These are phyloP conservation scores for Blakeslea trispora DNA, from an alignment of 371 early-diverging fungal species.

Conservation along the genomic window DNA sequence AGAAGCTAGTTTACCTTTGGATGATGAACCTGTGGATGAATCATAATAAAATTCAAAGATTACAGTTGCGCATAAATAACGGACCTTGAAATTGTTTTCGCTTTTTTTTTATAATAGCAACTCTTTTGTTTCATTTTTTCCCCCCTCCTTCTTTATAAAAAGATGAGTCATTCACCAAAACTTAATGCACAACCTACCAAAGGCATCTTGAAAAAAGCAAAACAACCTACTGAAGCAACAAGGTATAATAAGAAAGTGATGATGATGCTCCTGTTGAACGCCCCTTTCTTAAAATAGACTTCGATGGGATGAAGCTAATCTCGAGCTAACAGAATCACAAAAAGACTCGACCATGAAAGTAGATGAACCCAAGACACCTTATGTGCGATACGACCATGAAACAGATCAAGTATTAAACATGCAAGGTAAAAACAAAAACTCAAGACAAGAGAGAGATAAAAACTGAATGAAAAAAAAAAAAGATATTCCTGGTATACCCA, in stretches of 20 bases:
- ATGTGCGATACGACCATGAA: constrained; percentile 80
- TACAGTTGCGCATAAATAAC: constrained; percentile 1
- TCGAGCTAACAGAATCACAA: constrained; percentile 86
- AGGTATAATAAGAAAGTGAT: constrained; percentile 14
- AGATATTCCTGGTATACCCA: constrained; percentile 17
- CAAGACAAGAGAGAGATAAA: neutral
- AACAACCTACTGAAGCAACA: constrained; percentile 10
- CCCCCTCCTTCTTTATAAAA: neutral
- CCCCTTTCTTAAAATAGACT: too few species aligned
- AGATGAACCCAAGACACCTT: constrained; percentile 97
- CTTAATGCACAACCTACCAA: constrained; percentile 49
- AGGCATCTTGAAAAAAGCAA: constrained; percentile 54
- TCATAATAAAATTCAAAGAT: too few species aligned
- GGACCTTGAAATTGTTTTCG: neutral
- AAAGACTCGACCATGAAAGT: constrained; percentile 95
- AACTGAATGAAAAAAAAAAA: neutral
- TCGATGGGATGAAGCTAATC: constrained; percentile 96
- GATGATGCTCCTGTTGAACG: constrained; percentile 1
- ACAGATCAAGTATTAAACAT: constrained; percentile 75
- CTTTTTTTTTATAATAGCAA: too few species aligned
- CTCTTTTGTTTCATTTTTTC: neutral
- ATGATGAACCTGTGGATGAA: constrained; percentile 30
- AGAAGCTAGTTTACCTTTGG: constrained; percentile 26
- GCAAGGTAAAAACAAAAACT: constrained; percentile 33
- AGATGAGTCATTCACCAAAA: constrained; percentile 40